These are phyloP conservation scores for Adansonia madagascariensis DNA, from an alignment of 441 rosid genomes.

Conservation along the genomic window DNA sequence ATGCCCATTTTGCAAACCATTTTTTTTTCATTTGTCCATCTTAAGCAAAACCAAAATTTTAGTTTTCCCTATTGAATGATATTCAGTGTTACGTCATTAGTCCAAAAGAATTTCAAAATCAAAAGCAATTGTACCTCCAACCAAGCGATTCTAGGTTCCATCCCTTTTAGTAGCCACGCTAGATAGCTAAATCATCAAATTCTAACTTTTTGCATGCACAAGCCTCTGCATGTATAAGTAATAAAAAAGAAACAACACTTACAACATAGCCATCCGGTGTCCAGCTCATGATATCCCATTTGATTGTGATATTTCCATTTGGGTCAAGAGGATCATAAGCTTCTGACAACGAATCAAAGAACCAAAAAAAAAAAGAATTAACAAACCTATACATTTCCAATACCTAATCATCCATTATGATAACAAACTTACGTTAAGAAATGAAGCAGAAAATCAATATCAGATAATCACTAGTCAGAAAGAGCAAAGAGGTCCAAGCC, in stretches of 20 bases:
- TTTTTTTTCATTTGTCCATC: not conserved
- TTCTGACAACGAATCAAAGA: constrained; percentile 39
- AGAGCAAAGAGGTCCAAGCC: not conserved
- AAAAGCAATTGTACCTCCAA: not conserved
- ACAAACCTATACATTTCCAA: not conserved
- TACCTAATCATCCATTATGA: constrained; percentile 1
- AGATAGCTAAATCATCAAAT: constrained; percentile 8
- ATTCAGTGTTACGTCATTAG: not conserved
- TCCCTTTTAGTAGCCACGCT: not conserved
- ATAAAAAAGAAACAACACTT: constrained; percentile 33
- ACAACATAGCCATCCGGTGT: constrained; percentile 84
- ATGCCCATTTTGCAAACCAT: not conserved
- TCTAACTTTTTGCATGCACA: not conserved
- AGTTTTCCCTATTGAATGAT: not conserved
- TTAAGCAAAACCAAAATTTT: not conserved
- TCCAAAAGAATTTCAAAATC: not conserved
- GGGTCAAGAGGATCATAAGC: constrained; percentile 93
- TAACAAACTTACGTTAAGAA: not conserved
- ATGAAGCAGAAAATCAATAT: not conserved
- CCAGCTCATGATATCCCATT: constrained; percentile 88
- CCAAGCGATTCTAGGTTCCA: not conserved
- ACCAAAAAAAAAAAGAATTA: not conserved
- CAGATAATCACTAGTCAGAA: constrained; percentile 18
- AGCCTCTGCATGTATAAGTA: not conserved
- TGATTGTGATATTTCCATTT: constrained; percentile 82